phyloP scores from a whole-genome alignment of 371 early-diverging fungal species.

The Syncephalis fuscata region DNA sequence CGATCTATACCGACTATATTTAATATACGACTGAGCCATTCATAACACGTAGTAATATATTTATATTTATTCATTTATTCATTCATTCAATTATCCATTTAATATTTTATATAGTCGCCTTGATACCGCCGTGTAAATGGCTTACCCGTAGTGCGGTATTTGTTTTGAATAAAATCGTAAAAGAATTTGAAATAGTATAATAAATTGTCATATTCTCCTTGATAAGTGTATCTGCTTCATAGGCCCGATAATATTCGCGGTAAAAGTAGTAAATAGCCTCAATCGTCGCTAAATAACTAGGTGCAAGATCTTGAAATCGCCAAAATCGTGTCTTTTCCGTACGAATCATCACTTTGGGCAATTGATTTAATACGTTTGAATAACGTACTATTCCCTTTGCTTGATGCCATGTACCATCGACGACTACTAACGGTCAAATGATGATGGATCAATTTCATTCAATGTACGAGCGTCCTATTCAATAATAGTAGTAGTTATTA shows the following conservation, averaged over 20 bases:
- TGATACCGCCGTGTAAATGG: too few species aligned
- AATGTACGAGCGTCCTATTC: constrained; percentile 49
- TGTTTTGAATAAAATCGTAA: constrained; percentile 65
- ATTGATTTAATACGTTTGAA: constrained; percentile 19
- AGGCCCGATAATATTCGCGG: constrained; percentile 36
- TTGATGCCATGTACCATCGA: constrained; percentile 90
- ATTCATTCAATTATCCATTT: too few species aligned
- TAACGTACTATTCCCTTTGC: constrained; percentile 51
- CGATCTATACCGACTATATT: too few species aligned
- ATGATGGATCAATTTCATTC: constrained; percentile 31
- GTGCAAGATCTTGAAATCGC: constrained; percentile 66
- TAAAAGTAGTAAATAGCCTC: constrained; percentile 89
- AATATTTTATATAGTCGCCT: too few species aligned
- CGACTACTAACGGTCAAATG: constrained; percentile 67
- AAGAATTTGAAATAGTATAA: constrained; percentile 78
- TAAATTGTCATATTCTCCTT: constrained; percentile 67
- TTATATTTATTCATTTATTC: too few species aligned
- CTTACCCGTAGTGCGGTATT: constrained; percentile 19
- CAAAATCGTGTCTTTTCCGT: constrained; percentile 73
- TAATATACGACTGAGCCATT: too few species aligned
- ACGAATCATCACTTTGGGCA: constrained; percentile 37
- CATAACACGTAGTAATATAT: too few species aligned
- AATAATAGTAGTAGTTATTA: too few species aligned
- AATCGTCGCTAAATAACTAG: constrained; percentile 70
- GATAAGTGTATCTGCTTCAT: constrained; percentile 15